These are phyloP conservation scores for Alternaria arbusti DNA, from an alignment of 2,329 filamentous ascomycete genomes.

Conservation along the genomic window DNA sequence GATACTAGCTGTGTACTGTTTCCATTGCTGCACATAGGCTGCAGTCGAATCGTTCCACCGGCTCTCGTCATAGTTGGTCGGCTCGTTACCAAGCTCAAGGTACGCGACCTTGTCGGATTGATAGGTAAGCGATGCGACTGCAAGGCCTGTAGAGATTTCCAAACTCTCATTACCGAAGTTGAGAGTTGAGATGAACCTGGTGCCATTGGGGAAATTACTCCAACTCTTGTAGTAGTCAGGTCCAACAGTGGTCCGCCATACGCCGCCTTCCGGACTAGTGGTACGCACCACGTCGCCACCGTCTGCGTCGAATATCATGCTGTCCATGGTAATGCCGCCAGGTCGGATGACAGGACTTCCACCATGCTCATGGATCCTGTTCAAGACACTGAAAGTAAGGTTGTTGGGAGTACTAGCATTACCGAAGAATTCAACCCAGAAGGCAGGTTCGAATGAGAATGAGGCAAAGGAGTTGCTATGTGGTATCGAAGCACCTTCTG, in stretches of 20 bases:
- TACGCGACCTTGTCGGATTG: slow-evolving; percentile 13
- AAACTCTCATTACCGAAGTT: slow-evolving; percentile 18
- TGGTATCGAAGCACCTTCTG: slow-evolving; percentile 10
- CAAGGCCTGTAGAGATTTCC: slow-evolving; percentile 11
- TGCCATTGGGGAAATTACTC: slow-evolving; percentile 16
- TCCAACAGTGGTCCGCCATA: slow-evolving; percentile 15
- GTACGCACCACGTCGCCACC: slow-evolving; percentile 12
- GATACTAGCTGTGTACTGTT: slow-evolving; percentile 10
- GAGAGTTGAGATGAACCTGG: slow-evolving; percentile 14
- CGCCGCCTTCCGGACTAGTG: slow-evolving; percentile 11
- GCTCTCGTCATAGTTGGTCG: slow-evolving; percentile 10
- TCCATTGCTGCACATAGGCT: slow-evolving; percentile 14
- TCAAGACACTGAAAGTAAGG: slow-evolving; percentile 7
- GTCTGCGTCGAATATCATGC: slow-evolving; percentile 11
- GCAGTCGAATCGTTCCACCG: slow-evolving; percentile 12
- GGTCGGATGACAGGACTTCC: slow-evolving; percentile 15
- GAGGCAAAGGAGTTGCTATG: slow-evolving; percentile 17
- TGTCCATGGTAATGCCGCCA: slow-evolving; percentile 18
- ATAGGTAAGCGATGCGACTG: slow-evolving; percentile 11
- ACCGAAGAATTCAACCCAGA: slow-evolving; percentile 21
- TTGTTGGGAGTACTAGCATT: slow-evolving; percentile 12
- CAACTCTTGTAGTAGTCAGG: slow-evolving; percentile 15
- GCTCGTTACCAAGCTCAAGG: slow-evolving; percentile 17
- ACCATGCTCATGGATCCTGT: slow-evolving; percentile 14
- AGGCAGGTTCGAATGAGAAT: slow-evolving; percentile 16